Base-by-base conservation (phyloP, 2,329 filamentous ascomycete species). In the Colletotrichum somersetense region DNA sequence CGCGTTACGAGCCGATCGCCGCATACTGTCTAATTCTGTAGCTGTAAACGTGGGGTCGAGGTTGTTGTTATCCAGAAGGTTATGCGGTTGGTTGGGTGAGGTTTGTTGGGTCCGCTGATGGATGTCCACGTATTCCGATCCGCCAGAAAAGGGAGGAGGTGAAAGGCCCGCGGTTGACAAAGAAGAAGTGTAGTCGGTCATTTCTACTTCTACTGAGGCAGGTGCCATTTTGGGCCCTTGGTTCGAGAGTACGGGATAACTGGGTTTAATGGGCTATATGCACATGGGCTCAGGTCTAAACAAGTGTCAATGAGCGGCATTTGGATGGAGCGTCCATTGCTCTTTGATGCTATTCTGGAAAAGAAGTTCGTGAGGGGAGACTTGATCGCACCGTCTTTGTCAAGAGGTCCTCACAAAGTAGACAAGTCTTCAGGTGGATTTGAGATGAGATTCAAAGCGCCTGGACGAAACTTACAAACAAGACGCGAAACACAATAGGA, bases 171-270 rank as follows among this genome's bases (percentile, higher is more conserved):
- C 62, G 11, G 64, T 61, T 26, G 56, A 30, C 23, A 52, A 30
- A 50, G 46, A 42, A 16, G 62, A 64, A n/a, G 33, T 35, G 63
- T 33, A 35, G 42, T 70, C 73, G 40, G 53, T 58, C 73, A 74
- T 74, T 44, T 64, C 64, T 62, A 66, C 35, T n/a, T 74, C 67
- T 53, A 57, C n/a, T 5, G 65, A 55, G 58, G 42, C 30, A 40
- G 59, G 46, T 46, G 66, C 67, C 71, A 73, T 73, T 14, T 62
- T 71, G 46, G 67, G 57, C 33, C 40, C 33, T 14, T 5, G 48
- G 20, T 40, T 40, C 55, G 55, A 20, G 3, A 35, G 20, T 57
- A 38, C 55, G 33, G 35, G 3, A 40, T 35, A 35, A 35, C 11
- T 35, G 55, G 33, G 55, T 33, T 57, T 40, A 57, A n/a, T 57